Evolutionary conservation across 129 eudicot species (phyloP).

Genomic region (Chrysanthemum lavandulifolium): DNA sequence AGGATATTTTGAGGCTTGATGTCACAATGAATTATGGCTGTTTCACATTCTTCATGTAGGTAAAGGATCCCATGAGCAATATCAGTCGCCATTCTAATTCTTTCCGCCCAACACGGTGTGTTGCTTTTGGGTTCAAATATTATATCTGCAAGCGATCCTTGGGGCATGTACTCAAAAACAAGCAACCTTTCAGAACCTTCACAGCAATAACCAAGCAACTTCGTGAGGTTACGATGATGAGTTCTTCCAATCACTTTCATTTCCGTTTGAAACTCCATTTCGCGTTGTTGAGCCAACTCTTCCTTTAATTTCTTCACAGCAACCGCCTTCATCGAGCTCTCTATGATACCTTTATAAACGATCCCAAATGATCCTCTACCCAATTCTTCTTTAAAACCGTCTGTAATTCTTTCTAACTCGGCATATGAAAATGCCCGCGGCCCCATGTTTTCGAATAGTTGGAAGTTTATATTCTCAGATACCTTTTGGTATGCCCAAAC

Average conservation of each 20-base stretch:
- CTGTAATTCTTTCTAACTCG: conserved; percentile 29
- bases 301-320: conserved; percentile 33
- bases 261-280: conserved; percentile 44
- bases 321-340: conserved; percentile 21
- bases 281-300: conserved; percentile 34
- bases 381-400: conserved; percentile 34
- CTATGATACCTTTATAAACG: conserved; percentile 38
- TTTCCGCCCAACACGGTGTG: conserved; percentile 23
- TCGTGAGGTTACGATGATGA: conserved; percentile 42
- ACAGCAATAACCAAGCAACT: conserved; percentile 39
- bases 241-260: conserved; percentile 45
- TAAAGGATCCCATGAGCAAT: conserved; percentile 31
- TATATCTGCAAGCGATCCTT: conserved; percentile 46
- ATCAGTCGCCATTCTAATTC: conserved; percentile 22
- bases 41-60: conserved; percentile 24
- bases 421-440: conserved; percentile 34
- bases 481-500: conserved; percentile 21
- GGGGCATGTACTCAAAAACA: conserved; percentile 45
- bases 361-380: conserved; percentile 48
- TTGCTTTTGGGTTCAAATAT: conserved; percentile 19
- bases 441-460: conserved; percentile 5
- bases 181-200: conserved; percentile 37
- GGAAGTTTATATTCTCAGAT: conserved; percentile 13
- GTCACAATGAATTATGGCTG: no score
- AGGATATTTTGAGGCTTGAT: no score